phyloP scores from a whole-genome alignment of 371 early-diverging fungal genomes.

The Thermomucor indicae-seudaticae region DNA sequence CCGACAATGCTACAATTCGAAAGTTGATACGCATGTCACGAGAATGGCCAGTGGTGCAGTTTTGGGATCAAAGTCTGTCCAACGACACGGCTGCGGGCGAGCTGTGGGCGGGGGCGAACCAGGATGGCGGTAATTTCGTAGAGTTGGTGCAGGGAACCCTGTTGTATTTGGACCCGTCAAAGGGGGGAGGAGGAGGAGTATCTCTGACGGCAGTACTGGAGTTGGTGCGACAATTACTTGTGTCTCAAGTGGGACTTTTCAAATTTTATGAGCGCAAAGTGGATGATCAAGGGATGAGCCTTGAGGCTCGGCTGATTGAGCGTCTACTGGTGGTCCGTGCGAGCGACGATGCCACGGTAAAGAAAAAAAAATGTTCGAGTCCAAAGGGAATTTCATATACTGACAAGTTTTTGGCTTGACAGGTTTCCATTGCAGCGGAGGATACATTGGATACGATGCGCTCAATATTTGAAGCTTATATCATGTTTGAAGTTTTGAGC shows the following conservation, averaged over 20 bases:
- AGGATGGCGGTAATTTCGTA: constrained; percentile 45
- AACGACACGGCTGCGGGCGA: constrained; percentile 34
- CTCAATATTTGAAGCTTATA: constrained; percentile 30
- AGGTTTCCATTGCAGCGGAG: constrained; percentile 44
- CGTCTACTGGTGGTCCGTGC: constrained; percentile 24
- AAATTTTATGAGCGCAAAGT: constrained; percentile 33
- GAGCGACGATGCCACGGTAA: constrained; percentile 30
- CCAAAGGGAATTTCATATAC: background rate
- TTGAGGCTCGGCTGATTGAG: constrained; percentile 33
- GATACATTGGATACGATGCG: constrained; percentile 44
- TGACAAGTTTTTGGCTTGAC: constrained; percentile 1
- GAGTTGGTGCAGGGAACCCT: constrained; percentile 29
- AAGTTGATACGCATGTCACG: constrained; percentile 34
- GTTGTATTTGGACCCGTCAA: constrained; percentile 9
- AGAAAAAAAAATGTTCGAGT: background rate
- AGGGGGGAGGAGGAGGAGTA: background rate
- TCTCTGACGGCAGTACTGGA: constrained; percentile 18
- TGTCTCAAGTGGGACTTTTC: constrained; percentile 38
- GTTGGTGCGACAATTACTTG: constrained; percentile 33
- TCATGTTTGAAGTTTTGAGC: constrained; percentile 41
- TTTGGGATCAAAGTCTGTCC: constrained; percentile 42
- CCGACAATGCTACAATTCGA: constrained; percentile 21
- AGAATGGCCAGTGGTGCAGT: constrained; percentile 33
- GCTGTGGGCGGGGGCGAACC: constrained; percentile 34
- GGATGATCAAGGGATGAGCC: constrained; percentile 26